Conservation (phyloP, 371 early-diverging fungal genomes). For the Polyrhizophydium stewartii region DNA sequence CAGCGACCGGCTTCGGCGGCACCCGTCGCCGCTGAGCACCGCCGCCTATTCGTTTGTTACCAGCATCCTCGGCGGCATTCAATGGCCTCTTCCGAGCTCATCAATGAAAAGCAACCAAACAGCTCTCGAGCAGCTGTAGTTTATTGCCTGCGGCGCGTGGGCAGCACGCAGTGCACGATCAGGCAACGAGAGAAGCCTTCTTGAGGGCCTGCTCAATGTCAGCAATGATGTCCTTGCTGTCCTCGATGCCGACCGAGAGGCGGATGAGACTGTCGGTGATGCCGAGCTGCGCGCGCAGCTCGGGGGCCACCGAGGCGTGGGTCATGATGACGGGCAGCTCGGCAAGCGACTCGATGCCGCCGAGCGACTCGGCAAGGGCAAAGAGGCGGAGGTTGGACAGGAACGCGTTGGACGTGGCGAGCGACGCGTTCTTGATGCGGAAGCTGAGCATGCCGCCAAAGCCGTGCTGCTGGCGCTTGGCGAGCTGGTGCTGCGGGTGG, state of each 20-base stretch:
- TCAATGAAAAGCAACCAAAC: too few relatives aligned
- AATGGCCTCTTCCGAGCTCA: too few relatives aligned
- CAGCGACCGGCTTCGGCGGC: too few relatives aligned
- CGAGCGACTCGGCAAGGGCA: slow-evolving; percentile 80
- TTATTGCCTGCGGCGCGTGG: too few relatives aligned
- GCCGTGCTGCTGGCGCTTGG: slow-evolving; percentile 70
- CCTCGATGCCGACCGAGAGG: slow-evolving; percentile 82
- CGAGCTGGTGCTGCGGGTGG: slow-evolving; percentile 80
- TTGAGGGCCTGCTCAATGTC: slow-evolving; percentile 61
- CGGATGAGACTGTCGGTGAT: slow-evolving; percentile 81
- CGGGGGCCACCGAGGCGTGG: slow-evolving; percentile 75
- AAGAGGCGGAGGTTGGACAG: slow-evolving; percentile 64
- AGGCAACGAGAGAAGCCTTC: slow-evolving; percentile 10
- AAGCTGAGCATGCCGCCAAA: slow-evolving; percentile 88
- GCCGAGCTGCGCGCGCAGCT: slow-evolving; percentile 69
- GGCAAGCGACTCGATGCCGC: slow-evolving; percentile 81
- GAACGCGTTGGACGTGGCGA: slow-evolving; percentile 67
- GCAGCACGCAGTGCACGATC: too few relatives aligned
- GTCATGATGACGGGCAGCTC: slow-evolving; percentile 86
- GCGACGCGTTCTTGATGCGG: slow-evolving; percentile 64
- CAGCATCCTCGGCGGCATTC: too few relatives aligned
- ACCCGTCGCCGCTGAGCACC: too few relatives aligned
- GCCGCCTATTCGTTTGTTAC: too few relatives aligned
- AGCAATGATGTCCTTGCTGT: slow-evolving; percentile 67
- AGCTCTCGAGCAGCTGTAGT: too few relatives aligned